Percentiles rank a stretch among this genome's conserved stretches.
Evolutionary conservation across 1,284 basidiomycete genomes (phyloP).

Genomic region (Papiliotrema laurentii): DNA sequence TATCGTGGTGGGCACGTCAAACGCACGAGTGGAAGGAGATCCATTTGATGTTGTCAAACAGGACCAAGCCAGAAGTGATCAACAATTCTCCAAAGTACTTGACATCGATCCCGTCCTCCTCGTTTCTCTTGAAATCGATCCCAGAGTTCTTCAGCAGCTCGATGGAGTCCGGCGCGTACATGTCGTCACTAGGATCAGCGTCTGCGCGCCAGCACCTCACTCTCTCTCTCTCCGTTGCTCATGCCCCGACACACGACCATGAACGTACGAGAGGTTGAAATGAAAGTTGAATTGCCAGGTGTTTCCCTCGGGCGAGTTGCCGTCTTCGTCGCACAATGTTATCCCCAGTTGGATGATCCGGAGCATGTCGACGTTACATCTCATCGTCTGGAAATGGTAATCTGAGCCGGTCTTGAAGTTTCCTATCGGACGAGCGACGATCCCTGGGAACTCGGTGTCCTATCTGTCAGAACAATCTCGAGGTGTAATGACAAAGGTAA

Average conservation of each 20-base stretch:
- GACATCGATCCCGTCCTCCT: slow-evolving; percentile 85
- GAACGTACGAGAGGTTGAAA: slow-evolving; percentile 76
- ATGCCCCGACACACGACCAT: not conserved
- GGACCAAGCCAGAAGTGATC: slow-evolving; percentile 90
- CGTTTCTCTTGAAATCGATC: slow-evolving; percentile 90
- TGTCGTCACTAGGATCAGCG: slow-evolving; percentile 62
- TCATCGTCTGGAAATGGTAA: slow-evolving; percentile 99
- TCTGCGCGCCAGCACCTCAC: too few species aligned
- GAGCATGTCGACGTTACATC: slow-evolving; percentile 96
- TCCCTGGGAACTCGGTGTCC: slow-evolving; percentile 99
- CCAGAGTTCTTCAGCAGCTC: slow-evolving; percentile 92
- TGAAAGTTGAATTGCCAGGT: slow-evolving; percentile 99
- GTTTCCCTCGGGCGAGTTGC: slow-evolving; percentile 81
- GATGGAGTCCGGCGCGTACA: slow-evolving; percentile 96
- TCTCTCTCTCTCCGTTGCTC: too few species aligned
- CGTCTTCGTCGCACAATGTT: slow-evolving; percentile 89
- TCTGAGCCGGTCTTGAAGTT: slow-evolving; percentile 94
- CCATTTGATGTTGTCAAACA: slow-evolving; percentile 89
- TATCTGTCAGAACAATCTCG: slow-evolving; percentile 39
- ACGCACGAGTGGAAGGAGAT: slow-evolving; percentile 94
- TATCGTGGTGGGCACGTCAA: not conserved
- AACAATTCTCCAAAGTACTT: slow-evolving; percentile 96
- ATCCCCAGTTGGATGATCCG: slow-evolving; percentile 97
- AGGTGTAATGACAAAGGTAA: slow-evolving; percentile 17
- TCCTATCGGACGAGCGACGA: slow-evolving; percentile 95